Conservation (phyloP, 768 basidiomycete genomes). For the Asterophora parasitica region DNA sequence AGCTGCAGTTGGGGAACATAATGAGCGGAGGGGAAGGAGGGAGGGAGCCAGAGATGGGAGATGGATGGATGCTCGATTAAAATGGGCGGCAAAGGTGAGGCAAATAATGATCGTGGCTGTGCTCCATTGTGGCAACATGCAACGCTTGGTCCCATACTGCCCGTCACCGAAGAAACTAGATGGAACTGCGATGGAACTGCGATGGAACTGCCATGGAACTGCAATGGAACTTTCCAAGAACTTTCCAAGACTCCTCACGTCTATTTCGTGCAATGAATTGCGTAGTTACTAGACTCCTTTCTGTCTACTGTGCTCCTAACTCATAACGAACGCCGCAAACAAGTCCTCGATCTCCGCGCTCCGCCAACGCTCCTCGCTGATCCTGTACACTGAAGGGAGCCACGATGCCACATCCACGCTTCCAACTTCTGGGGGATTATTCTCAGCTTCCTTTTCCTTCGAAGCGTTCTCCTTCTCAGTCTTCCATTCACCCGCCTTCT, state of each 20-base stretch:
- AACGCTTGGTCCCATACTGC: not conserved
- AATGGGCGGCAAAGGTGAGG: not conserved
- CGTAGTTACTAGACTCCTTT: too few relatives aligned
- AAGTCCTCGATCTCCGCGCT: conserved; percentile 36
- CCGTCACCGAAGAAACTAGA: too few relatives aligned
- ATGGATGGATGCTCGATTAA: too few relatives aligned
- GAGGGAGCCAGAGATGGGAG: not conserved
- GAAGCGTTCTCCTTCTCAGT: too few relatives aligned
- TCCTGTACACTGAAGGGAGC: conserved; percentile 47
- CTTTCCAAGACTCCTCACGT: too few relatives aligned
- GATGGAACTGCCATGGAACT: too few relatives aligned
- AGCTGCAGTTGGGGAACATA: conserved; percentile 21
- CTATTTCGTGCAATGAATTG: too few relatives aligned
- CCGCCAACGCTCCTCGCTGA: conserved; percentile 47
- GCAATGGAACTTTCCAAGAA: too few relatives aligned
- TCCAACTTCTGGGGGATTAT: conserved; percentile 10
- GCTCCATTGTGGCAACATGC: conserved; percentile 3
- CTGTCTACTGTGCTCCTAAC: not conserved
- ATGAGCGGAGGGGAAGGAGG: conserved; percentile 6
- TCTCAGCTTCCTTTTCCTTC: not conserved
- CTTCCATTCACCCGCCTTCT: too few relatives aligned
- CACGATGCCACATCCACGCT: conserved; percentile 27
- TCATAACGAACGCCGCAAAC: conserved; percentile 13
- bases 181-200: too few relatives aligned
- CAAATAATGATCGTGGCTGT: conserved; percentile 13